phyloP scores from a whole-genome alignment of 2,329 filamentous ascomycete genomes.

The Zasmidium angulare region DNA sequence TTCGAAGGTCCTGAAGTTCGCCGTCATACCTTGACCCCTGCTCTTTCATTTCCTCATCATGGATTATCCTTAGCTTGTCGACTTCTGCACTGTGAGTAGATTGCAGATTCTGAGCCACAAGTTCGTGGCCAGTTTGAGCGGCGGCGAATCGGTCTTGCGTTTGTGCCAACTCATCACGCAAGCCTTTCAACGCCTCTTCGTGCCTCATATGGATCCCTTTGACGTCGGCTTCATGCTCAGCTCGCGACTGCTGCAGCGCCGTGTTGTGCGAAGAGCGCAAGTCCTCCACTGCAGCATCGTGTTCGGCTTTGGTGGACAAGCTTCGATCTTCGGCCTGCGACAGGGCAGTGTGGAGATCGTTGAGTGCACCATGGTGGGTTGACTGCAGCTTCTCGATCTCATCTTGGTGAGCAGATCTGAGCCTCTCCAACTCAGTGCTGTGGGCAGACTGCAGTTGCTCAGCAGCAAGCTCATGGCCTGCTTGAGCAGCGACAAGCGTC shows the following conservation, averaged over 20 bases:
- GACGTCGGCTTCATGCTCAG: slow-evolving; percentile 6
- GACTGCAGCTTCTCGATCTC: neutral
- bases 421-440: neutral
- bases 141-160: neutral
- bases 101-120: neutral
- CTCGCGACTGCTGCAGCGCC: slow-evolving; percentile 4
- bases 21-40: slow-evolving; percentile 3
- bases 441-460: slow-evolving; percentile 11
- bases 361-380: neutral
- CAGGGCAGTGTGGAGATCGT: neutral
- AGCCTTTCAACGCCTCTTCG: slow-evolving; percentile 3
- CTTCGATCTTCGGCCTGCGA: neutral
- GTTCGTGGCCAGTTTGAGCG: slow-evolving; percentile 4
- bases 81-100: neutral
- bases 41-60: neutral
- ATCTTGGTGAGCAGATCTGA: neutral
- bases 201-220: slow-evolving; percentile 1
- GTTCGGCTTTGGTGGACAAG: neutral
- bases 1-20: slow-evolving; percentile 11
- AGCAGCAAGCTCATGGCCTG: neutral
- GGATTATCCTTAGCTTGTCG: neutral
- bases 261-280: neutral
- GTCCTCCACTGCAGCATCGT: slow-evolving; percentile 4
- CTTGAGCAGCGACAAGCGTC: neutral
- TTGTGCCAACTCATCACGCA: slow-evolving; percentile 3